Percentiles rank a stretch among this genome's conserved stretches.
Conservation (phyloP, 2,329 filamentous ascomycete genomes). For the Colletotrichum plurivorum region DNA sequence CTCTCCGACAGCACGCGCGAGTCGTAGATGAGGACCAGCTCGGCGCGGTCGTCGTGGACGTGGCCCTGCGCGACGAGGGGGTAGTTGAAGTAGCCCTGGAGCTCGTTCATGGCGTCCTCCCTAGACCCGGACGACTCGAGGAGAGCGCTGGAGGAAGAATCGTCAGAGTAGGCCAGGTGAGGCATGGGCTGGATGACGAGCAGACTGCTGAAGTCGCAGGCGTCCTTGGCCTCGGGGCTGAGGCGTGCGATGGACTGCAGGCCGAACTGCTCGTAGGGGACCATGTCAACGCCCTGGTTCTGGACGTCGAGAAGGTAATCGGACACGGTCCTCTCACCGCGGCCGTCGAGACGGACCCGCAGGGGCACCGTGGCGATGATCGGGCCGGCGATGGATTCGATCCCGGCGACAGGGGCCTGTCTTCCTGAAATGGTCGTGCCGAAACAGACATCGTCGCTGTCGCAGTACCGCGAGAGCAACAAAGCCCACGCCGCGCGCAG, state of each 20-base stretch:
- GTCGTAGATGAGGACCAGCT: not conserved
- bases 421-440: slow-evolving; percentile 46
- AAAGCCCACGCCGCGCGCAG: slow-evolving; percentile 48
- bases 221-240: not conserved
- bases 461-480: slow-evolving; percentile 40
- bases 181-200: slow-evolving; percentile 4
- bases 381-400: slow-evolving; percentile 43
- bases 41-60: slow-evolving; percentile 3
- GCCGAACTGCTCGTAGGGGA: slow-evolving; percentile 43
- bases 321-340: not conserved
- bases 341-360: slow-evolving; percentile 36
- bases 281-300: slow-evolving; percentile 40
- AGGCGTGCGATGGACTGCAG: slow-evolving; percentile 39
- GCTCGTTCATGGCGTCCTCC: not conserved
- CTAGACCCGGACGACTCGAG: not conserved
- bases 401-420: slow-evolving; percentile 30
- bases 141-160: not conserved
- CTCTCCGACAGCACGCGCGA: no score
- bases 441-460: slow-evolving; percentile 43
- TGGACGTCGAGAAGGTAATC: slow-evolving; percentile 37
- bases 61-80: slow-evolving; percentile 27
- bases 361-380: slow-evolving; percentile 44
- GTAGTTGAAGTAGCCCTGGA: slow-evolving; percentile 37
- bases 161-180: not conserved
- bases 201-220: slow-evolving; percentile 2